Evolutionary conservation across 106 monocot species (phyloP), one percentile per base, ranked within the genome.

Genomic region (Gastrodia elata): DNA sequence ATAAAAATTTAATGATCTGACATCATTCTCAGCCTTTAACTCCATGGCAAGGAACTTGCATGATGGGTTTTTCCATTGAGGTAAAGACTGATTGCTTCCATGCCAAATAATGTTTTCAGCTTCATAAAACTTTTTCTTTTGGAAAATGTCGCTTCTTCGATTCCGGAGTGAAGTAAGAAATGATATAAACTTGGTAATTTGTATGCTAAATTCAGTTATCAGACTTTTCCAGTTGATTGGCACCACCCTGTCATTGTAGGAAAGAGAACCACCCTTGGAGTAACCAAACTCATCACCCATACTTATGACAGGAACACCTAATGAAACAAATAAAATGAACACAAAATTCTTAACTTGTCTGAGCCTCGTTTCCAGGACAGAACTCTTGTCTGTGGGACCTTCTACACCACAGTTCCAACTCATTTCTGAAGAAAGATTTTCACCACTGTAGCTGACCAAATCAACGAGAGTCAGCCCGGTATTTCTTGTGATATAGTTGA

Each of bases 381-480:
- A 37, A 38, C 24, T 78, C 43, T 80, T 49, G 39, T 79, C 76
- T 9, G 91, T 89, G 27, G 85, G 73, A 36, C 91, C 94, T 85
- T 91, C 88, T 76, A 74, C 78, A n/a, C 94, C 94, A 77, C 94
- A 95, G 68, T 95, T 95, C 91, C 94, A 95, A 77, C 91, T 91
- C 35, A 85, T 49, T 61, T 95, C 91, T 34, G 81, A 83, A 8
- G 79, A 80, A 71, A 86, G 86, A 16, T 80, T 74, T 27, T 38
- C 38, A 7, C 41, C 72, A 74, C 84, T 87, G 74, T 85, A 95
- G 74, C 91, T 95, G 44, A 95, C 91, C 73, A 95, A 76, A 79
- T 91, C 94, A 74, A 91, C 85, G 44, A 95, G 84, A 65, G 91
- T 38, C 71, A 94, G 91, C 2, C 94, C 89, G 70, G 71, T 85